phyloP scores from a whole-genome alignment of 2,329 filamentous ascomycete species.

The Calonectria naviculata region DNA sequence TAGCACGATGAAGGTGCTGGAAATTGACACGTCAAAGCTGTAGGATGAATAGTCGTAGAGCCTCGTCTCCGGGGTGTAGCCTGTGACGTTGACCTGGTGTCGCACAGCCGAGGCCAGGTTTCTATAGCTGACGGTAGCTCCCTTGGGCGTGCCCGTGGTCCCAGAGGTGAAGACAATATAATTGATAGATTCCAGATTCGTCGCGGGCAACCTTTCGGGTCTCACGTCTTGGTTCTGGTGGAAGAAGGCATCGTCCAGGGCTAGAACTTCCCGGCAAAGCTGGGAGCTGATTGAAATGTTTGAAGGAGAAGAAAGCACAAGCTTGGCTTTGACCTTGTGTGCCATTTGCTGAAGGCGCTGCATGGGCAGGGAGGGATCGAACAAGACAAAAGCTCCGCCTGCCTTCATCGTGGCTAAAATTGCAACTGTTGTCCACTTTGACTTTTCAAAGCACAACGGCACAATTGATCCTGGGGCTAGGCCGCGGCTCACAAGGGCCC shows the following conservation, averaged over 20 bases:
- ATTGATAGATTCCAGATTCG: constrained; percentile 4
- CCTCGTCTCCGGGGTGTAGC: neutral
- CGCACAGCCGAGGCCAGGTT: constrained; percentile 8
- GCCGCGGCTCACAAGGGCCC: neutral
- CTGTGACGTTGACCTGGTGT: neutral
- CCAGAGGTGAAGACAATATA: constrained; percentile 40
- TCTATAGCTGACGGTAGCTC: constrained; percentile 29
- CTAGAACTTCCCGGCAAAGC: constrained; percentile 20
- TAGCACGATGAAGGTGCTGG: neutral
- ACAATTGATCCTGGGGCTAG: neutral
- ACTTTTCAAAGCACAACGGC: neutral
- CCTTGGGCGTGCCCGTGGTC: constrained; percentile 41
- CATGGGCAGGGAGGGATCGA: neutral
- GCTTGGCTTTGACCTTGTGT: neutral
- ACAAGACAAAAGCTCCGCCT: neutral
- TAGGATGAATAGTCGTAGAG: neutral
- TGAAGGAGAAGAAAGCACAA: neutral
- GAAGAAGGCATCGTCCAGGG: constrained; percentile 36
- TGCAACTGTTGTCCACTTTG: neutral
- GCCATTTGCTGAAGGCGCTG: neutral
- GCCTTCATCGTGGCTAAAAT: neutral
- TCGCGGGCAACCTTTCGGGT: neutral
- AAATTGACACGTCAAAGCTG: neutral
- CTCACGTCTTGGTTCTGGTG: constrained; percentile 27
- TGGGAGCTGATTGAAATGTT: neutral